A percentile compares a stretch with the other conserved stretches of the same genome.
Conservation (phyloP, 495 filamentous ascomycete genomes). For the Lentithecium fluviatile region DNA sequence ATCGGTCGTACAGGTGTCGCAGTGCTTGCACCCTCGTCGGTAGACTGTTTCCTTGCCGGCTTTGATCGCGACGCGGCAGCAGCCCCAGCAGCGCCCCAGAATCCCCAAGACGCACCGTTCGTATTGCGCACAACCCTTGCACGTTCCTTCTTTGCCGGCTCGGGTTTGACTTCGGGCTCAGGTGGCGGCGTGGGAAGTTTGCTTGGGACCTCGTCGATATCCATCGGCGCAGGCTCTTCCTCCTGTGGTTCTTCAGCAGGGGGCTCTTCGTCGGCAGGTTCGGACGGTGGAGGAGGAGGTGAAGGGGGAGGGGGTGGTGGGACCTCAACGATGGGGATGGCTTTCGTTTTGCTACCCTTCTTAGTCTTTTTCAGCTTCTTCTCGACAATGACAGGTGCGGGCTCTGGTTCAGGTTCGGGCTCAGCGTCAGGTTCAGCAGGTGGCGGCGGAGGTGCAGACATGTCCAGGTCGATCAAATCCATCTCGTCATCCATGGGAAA, state of each 20-base stretch:
- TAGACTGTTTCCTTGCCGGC: constrained; percentile 27
- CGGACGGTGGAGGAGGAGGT: constrained; percentile 11
- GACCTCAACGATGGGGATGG: constrained; percentile 27
- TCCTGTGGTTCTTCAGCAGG: neutral
- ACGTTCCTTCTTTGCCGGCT: constrained; percentile 59
- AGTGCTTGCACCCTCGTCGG: constrained; percentile 29
- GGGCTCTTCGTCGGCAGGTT: constrained; percentile 17
- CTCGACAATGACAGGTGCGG: constrained; percentile 5
- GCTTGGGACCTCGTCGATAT: constrained; percentile 19
- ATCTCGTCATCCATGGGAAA: constrained; percentile 44
- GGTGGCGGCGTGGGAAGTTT: constrained; percentile 57
- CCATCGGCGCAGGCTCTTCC: constrained; percentile 9
- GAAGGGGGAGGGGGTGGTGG: constrained; percentile 26
- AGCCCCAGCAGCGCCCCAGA: constrained; percentile 53
- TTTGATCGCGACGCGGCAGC: constrained; percentile 30
- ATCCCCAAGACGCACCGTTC: constrained; percentile 56
- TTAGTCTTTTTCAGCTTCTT: constrained; percentile 32
- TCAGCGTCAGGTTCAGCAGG: constrained; percentile 17
- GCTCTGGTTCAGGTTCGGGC: constrained; percentile 18
- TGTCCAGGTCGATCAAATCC: constrained; percentile 34
- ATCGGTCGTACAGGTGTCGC: constrained; percentile 35
- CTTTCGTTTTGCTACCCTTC: constrained; percentile 30
- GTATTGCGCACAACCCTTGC: constrained; percentile 53
- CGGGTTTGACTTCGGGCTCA: constrained; percentile 47
- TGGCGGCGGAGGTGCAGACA: constrained; percentile 22